Conservation (phyloP, 768 basidiomycete species). For the Crepidotus variabilis region DNA sequence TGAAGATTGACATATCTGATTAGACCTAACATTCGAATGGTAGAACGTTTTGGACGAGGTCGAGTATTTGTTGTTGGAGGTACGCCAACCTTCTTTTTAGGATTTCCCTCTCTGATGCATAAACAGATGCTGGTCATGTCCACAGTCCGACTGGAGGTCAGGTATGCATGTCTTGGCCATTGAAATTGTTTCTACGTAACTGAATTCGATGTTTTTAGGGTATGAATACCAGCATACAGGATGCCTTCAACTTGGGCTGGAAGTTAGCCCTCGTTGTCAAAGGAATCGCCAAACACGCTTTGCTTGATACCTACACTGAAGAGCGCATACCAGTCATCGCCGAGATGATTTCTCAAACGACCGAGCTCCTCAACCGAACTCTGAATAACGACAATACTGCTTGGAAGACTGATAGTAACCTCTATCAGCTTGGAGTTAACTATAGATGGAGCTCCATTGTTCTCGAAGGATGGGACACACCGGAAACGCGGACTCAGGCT, state of each 20-base stretch:
- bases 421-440: conserved; percentile 48
- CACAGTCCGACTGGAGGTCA: conserved; percentile 21
- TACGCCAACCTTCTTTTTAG: conserved; percentile 1
- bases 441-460: conserved; percentile 49
- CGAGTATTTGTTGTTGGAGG: conserved; percentile 21
- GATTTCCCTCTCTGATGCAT: not conserved
- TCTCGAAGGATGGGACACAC: conserved; percentile 29
- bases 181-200: not conserved
- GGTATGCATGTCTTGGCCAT: conserved; percentile 6
- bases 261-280: conserved; percentile 30
- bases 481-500: conserved; percentile 5
- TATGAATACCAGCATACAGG: conserved; percentile 23
- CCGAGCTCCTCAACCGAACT: conserved; percentile 16
- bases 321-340: conserved; percentile 34
- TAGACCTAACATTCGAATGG: conserved; percentile 22
- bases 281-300: conserved; percentile 20
- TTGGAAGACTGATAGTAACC: conserved; percentile 18
- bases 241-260: conserved; percentile 34
- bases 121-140: conserved; percentile 18
- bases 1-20: not conserved
- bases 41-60: conserved; percentile 16
- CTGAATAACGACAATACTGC: conserved; percentile 7
- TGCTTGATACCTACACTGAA: conserved; percentile 28
- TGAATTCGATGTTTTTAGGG: conserved; percentile 1
- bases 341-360: conserved; percentile 29